Conservation (phyloP, 352 stramenopile species). For the Globisporangium splendens region DNA sequence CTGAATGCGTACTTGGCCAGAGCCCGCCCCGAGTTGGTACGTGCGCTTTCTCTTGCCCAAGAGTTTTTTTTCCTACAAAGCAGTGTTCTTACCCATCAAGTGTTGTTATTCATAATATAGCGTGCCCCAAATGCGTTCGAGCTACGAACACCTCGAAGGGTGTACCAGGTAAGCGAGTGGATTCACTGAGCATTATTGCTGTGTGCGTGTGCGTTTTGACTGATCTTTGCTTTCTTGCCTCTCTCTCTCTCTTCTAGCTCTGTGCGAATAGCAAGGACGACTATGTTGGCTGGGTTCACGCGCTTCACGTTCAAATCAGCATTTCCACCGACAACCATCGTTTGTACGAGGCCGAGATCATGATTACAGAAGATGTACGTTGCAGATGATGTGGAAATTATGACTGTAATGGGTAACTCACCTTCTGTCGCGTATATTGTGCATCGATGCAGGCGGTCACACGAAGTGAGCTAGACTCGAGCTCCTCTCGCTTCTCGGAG, state of each 20-base stretch:
- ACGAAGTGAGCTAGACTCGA: slow-evolving; percentile 53
- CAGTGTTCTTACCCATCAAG: neutral
- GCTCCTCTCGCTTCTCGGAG: slow-evolving; percentile 32
- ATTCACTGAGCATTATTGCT: neutral
- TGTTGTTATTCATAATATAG: slow-evolving; percentile 19
- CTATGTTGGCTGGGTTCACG: slow-evolving; percentile 80
- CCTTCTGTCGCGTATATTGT: neutral
- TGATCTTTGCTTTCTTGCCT: neutral
- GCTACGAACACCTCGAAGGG: slow-evolving; percentile 62
- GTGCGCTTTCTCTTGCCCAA: slow-evolving; percentile 11
- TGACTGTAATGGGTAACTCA: neutral
- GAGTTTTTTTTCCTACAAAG: neutral
- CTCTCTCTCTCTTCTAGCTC: slow-evolving; percentile 28
- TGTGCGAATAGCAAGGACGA: slow-evolving; percentile 76
- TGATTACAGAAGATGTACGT: slow-evolving; percentile 83
- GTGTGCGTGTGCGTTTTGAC: neutral
- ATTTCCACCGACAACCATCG: slow-evolving; percentile 77
- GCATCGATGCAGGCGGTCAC: slow-evolving; percentile 41
- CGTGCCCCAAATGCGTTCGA: slow-evolving; percentile 75
- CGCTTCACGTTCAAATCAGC: slow-evolving; percentile 75
- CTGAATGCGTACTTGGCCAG: slow-evolving; percentile 74
- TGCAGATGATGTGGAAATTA: neutral
- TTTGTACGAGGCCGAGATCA: slow-evolving; percentile 77
- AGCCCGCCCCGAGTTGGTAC: slow-evolving; percentile 67
- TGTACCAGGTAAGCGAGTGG: slow-evolving; percentile 51